Evolutionary conservation across 179 eudicot genomes (phyloP).

Genomic region (Silene vulgaris): DNA sequence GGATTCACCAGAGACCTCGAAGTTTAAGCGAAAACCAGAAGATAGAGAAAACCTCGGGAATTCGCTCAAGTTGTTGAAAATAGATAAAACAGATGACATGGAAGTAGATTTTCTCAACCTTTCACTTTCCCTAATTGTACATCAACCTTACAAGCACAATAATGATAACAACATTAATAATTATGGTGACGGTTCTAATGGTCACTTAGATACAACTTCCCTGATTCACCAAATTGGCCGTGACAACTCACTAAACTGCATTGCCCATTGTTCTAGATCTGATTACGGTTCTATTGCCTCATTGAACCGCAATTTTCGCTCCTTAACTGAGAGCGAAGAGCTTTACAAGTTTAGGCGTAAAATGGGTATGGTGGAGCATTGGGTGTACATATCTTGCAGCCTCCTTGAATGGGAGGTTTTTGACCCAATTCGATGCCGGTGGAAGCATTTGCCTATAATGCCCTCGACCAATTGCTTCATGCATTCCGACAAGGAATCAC

Average conservation of each 20-base stretch:
- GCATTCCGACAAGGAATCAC: constrained; percentile 44
- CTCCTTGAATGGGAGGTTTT: constrained; percentile 44
- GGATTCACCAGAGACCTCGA: constrained; percentile 31
- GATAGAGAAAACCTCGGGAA: constrained; percentile 33
- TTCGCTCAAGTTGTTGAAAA: constrained; percentile 31
- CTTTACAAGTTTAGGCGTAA: constrained; percentile 34
- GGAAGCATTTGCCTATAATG: constrained; percentile 42
- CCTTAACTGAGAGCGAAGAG: constrained; percentile 28
- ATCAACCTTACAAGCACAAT: constrained; percentile 10
- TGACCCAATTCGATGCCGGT: constrained; percentile 32
- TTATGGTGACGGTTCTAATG: constrained; percentile 10
- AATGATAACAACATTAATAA: neutral
- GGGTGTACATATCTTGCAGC: constrained; percentile 42
- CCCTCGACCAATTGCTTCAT: constrained; percentile 35
- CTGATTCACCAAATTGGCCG: constrained; percentile 32
- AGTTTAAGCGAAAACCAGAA: constrained; percentile 40
- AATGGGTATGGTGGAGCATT: constrained; percentile 34
- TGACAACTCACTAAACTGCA: constrained; percentile 33
- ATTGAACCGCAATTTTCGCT: constrained; percentile 33
- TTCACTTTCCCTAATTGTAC: constrained; percentile 22
- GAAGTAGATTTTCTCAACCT: constrained; percentile 23
- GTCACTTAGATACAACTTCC: constrained; percentile 27
- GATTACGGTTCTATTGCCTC: constrained; percentile 39
- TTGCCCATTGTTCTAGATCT: constrained; percentile 38
- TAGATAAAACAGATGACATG: constrained; percentile 24